These are phyloP conservation scores for Botryotinia globosa DNA, from an alignment of 2,329 filamentous ascomycete species.

Conservation along the genomic window DNA sequence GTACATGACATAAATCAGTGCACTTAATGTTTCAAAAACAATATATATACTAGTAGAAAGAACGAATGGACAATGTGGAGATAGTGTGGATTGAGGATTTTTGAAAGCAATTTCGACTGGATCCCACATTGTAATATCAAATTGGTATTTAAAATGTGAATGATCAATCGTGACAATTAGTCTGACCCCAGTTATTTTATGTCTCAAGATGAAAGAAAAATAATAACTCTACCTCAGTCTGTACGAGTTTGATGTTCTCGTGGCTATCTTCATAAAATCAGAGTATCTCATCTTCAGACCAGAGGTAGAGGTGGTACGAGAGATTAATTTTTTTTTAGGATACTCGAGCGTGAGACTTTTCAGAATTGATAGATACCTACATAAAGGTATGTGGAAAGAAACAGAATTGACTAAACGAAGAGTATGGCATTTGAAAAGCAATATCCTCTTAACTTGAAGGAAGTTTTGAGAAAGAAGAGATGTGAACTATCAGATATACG, in stretches of 20 bases:
- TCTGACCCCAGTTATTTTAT: not conserved
- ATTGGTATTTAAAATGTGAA: not conserved
- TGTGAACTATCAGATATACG: not conserved
- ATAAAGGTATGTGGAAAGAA: too few species aligned
- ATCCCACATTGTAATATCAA: not conserved
- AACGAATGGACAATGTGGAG: not conserved
- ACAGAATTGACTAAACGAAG: too few species aligned
- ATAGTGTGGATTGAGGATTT: rapidly evolving
- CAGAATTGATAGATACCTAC: too few species aligned
- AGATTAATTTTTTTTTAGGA: too few species aligned
- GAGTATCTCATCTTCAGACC: too few species aligned
- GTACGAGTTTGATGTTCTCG: not conserved
- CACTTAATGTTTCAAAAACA: too few species aligned
- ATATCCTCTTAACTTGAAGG: not conserved
- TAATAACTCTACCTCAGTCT: not conserved
- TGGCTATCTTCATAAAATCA: too few species aligned
- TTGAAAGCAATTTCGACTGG: not conserved
- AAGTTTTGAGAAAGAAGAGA: not conserved
- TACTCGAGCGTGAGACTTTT: too few species aligned
- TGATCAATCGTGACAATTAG: not conserved
- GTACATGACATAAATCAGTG: too few species aligned
- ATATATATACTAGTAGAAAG: not conserved
- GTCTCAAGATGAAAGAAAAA: not conserved
- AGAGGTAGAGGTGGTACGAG: too few species aligned
- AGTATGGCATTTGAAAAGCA: not conserved